phyloP scores from a whole-genome alignment of 2,329 filamentous ascomycete species.

The Mariannaea sp. region DNA sequence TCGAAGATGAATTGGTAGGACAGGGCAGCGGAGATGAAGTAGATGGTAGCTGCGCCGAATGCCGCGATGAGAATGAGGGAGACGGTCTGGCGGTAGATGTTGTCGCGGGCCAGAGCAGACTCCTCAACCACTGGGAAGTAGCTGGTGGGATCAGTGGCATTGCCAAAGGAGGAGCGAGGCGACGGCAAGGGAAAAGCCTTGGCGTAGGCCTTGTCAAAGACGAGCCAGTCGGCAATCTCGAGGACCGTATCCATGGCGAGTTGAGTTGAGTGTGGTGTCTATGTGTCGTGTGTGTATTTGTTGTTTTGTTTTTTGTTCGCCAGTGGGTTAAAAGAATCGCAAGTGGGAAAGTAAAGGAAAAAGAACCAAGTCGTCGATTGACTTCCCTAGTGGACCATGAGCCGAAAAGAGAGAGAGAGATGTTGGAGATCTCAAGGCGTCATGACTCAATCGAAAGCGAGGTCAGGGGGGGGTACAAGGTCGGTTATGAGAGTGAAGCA shows the following conservation, averaged over 20 bases:
- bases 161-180: slow-evolving; percentile 17
- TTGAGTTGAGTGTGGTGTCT: too few species aligned
- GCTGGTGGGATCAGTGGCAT: slow-evolving; percentile 16
- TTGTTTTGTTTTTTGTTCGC: too few species aligned
- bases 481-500: too few species aligned
- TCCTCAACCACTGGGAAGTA: slow-evolving; percentile 26
- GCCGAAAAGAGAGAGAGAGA: neutral
- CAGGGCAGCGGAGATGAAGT: slow-evolving; percentile 70
- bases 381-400: neutral
- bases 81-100: slow-evolving; percentile 46
- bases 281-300: neutral
- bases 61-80: slow-evolving; percentile 47
- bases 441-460: neutral
- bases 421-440: neutral
- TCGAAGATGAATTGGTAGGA: slow-evolving; percentile 73
- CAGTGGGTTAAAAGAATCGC: too few species aligned
- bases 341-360: neutral
- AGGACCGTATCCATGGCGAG: slow-evolving; percentile 46
- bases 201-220: slow-evolving; percentile 49
- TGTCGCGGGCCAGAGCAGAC: slow-evolving; percentile 47
- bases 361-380: neutral
- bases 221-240: slow-evolving; percentile 48
- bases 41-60: slow-evolving; percentile 49
- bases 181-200: slow-evolving; percentile 41
- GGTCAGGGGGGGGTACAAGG: neutral